Evolutionary conservation across 2,329 filamentous ascomycete species (phyloP), one percentile per base, ranked within the genome.

Genomic region (Colletotrichum tabaci): DNA sequence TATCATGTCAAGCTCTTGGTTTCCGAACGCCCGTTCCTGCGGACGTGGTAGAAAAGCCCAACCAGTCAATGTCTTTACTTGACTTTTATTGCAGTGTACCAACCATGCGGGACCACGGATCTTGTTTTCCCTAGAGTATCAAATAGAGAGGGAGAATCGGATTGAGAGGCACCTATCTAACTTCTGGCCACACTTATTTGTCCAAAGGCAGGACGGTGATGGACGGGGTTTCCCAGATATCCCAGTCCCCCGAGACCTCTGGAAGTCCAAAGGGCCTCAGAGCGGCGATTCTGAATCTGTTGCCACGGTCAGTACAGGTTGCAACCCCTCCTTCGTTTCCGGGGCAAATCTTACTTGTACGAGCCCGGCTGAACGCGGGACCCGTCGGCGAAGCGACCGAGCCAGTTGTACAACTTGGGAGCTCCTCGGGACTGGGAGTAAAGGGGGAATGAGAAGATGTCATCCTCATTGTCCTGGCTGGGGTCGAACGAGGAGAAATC

Each of bases 261-360:
- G 61, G 72, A 15, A 74, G 52, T 7, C 77, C 77, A 66, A 79
- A 79, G 1, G 77, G 77, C 46, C 66, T 74, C 18, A 78, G 66
- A 6, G 74, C 76, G 10, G 78, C 77, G 44, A 80, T 72, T 0
- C 78, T 69, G 44, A 77, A 64, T 3, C 53, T 76, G 65, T 52
- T 13, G 2, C 10, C 4, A 18, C 8, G 2, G 16, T 67, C 55
- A 70, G 61, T 35, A 7, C 8, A 58, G 3, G 12, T 1, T 30
- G 8, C 10, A 44, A 30, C 4, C 8, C 12, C 2, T 23, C 2
- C 0, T 0, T 1, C 4, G 35, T 47, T 5, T 0, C 1, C 4
- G 6, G 6, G n/a, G 0, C 26, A 8, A 5, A 26, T 40, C 68
- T 40, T 16, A 71, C 63, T 52, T 57, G 64, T 62, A 71, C 16